These are phyloP conservation scores for Geoglossum cookeanum DNA, from an alignment of 2,329 filamentous ascomycete genomes.

Conservation along the genomic window DNA sequence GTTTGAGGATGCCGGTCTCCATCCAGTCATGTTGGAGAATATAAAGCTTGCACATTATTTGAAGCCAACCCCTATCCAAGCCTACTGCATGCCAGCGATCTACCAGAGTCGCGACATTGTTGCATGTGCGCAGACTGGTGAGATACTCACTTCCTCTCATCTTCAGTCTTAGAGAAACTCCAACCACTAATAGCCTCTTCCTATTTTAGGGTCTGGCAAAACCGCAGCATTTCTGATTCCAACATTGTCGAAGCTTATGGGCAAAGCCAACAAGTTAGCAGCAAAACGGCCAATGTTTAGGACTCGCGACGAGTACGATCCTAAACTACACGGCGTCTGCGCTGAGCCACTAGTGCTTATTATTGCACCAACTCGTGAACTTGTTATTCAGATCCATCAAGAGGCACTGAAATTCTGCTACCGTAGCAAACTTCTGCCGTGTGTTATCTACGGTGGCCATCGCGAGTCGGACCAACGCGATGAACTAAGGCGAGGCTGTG, in stretches of 20 bases:
- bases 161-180: constrained; percentile 1
- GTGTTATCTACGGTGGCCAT: constrained; percentile 72
- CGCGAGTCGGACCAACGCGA: constrained; percentile 48
- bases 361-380: constrained; percentile 70
- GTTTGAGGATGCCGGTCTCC: constrained; percentile 65
- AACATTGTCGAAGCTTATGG: constrained; percentile 80
- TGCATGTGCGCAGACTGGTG: constrained; percentile 82
- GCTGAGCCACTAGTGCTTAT: constrained; percentile 82
- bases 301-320: constrained; percentile 35
- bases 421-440: constrained; percentile 81
- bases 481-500: constrained; percentile 67
- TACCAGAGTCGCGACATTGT: constrained; percentile 63
- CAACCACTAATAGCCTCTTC: not conserved
- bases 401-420: constrained; percentile 88
- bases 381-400: constrained; percentile 88
- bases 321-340: constrained; percentile 32
- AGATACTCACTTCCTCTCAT: constrained; percentile 3
- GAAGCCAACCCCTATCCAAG: constrained; percentile 69
- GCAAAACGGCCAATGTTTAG: constrained; percentile 44
- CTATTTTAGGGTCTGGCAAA: constrained; percentile 69
- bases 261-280: constrained; percentile 76
- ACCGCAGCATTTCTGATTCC: constrained; percentile 85
- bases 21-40: constrained; percentile 68
- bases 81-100: constrained; percentile 66
- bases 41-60: constrained; percentile 52